phyloP scores from a whole-genome alignment of 108 stramenopile species.

The Discostella stelligeroides region DNA sequence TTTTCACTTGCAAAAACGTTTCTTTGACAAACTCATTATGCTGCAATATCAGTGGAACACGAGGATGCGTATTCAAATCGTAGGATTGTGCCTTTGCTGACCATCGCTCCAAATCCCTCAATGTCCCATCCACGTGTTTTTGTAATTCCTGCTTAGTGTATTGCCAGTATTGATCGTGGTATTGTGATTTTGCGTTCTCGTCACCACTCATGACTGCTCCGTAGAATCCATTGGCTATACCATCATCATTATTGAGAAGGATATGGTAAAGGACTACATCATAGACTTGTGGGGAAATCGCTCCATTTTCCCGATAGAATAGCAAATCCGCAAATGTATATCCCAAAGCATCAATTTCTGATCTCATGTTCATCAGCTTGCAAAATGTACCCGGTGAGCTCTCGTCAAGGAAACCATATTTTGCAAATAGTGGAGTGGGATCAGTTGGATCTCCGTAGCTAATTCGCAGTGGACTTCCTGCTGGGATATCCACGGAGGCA shows the following conservation, averaged over 20 bases:
- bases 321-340: slow-evolving; percentile 62
- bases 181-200: slow-evolving; percentile 51
- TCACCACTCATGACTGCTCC: slow-evolving; percentile 56
- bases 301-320: slow-evolving; percentile 69
- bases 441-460: slow-evolving; percentile 55
- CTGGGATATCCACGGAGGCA: slow-evolving; percentile 52
- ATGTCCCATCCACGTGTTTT: slow-evolving; percentile 59
- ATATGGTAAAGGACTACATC: slow-evolving; percentile 62
- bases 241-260: slow-evolving; percentile 23
- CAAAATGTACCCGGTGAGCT: slow-evolving; percentile 68
- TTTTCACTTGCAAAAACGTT: slow-evolving; percentile 62
- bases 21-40: slow-evolving; percentile 65
- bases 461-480: slow-evolving; percentile 57
- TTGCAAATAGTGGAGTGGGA: slow-evolving; percentile 60
- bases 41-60: slow-evolving; percentile 61
- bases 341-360: slow-evolving; percentile 60
- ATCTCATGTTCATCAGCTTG: slow-evolving; percentile 59
- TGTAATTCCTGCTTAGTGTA: slow-evolving; percentile 55
- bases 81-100: slow-evolving; percentile 44
- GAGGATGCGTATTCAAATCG: slow-evolving; percentile 54
- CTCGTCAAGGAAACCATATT: slow-evolving; percentile 67
- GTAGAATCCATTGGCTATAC: slow-evolving; percentile 47
- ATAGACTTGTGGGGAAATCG: slow-evolving; percentile 59
- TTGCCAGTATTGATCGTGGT: slow-evolving; percentile 61
- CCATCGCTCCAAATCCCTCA: slow-evolving; percentile 52